These are phyloP conservation scores for Blepharisma stoltei DNA, from an alignment of 73 alveolate genomes.

Conservation along the genomic window DNA sequence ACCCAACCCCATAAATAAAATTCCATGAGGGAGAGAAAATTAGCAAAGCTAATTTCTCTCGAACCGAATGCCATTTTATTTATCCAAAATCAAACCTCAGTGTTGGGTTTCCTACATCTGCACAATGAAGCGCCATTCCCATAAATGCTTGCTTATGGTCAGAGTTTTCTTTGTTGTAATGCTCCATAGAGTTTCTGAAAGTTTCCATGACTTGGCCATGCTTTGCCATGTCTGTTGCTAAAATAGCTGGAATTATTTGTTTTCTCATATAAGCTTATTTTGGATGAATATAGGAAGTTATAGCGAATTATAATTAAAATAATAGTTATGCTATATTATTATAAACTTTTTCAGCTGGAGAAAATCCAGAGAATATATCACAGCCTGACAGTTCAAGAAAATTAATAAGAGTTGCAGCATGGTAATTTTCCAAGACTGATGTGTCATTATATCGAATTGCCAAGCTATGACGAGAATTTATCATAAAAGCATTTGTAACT, in stretches of 20 bases:
- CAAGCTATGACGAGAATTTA: conserved; percentile 66
- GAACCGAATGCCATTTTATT: too few relatives aligned
- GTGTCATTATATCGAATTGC: conserved; percentile 85
- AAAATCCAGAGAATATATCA: conserved; percentile 40
- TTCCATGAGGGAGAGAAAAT: too few relatives aligned
- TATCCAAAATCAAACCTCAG: not conserved
- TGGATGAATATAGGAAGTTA: too few relatives aligned
- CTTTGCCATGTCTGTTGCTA: conserved; percentile 27
- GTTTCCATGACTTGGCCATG: not conserved
- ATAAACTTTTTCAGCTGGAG: not conserved
- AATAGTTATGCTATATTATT: too few relatives aligned
- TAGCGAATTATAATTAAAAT: too few relatives aligned
- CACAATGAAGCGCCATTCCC: not conserved
- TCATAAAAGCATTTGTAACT: conserved; percentile 72
- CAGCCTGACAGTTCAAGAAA: conserved; percentile 64
- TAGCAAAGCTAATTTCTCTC: too few relatives aligned
- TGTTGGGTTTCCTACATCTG: conserved; percentile 20
- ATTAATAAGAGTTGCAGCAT: conserved; percentile 76
- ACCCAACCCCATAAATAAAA: too few relatives aligned
- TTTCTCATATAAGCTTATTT: conserved; percentile 19
- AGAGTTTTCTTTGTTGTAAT: not conserved
- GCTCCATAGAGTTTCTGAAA: not conserved
- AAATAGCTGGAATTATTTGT: conserved; percentile 10
- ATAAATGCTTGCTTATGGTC: not conserved
- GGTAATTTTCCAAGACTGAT: conserved; percentile 83